A percentile compares a stretch with the other conserved stretches of the same genome.
Conservation (phyloP, 2,329 filamentous ascomycete species). For the Orbilia ellipsospora region DNA sequence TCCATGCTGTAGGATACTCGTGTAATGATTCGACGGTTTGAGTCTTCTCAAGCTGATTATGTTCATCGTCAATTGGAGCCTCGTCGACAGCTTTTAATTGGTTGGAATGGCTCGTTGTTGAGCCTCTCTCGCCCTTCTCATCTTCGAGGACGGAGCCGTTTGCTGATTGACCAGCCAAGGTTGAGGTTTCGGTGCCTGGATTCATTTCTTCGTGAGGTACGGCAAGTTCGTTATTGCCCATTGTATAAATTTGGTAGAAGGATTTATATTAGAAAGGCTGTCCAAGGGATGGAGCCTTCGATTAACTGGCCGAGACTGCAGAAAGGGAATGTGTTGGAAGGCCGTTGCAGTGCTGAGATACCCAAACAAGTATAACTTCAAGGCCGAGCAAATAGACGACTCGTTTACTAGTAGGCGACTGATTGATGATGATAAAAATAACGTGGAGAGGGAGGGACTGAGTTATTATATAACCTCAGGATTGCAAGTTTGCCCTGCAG, state of each 20-base stretch:
- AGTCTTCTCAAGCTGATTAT: slow-evolving; percentile 42
- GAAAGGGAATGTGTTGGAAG: neutral
- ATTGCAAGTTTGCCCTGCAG: neutral
- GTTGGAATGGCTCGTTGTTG: slow-evolving; percentile 48
- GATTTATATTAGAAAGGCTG: neutral
- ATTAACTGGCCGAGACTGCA: neutral
- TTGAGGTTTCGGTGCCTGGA: slow-evolving; percentile 51
- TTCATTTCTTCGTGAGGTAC: slow-evolving; percentile 52
- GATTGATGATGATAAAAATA: slow-evolving; percentile 8
- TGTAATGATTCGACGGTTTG: slow-evolving; percentile 44
- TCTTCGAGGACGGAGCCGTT: slow-evolving; percentile 42
- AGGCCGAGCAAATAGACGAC: too few relatives aligned
- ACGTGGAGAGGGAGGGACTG: neutral
- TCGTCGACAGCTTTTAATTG: slow-evolving; percentile 43
- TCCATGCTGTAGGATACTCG: slow-evolving; percentile 56
- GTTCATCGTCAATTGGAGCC: slow-evolving; percentile 37
- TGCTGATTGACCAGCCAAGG: slow-evolving; percentile 44
- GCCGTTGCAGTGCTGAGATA: neutral
- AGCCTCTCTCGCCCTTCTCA: slow-evolving; percentile 44
- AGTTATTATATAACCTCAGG: slow-evolving; percentile 17
- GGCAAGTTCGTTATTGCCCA: slow-evolving; percentile 36
- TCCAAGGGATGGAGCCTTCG: too few relatives aligned
- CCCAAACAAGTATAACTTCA: too few relatives aligned
- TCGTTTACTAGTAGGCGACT: too few relatives aligned
- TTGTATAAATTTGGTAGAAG: neutral